Evolutionary conservation across 306 rosid genomes (phyloP), one percentile per base, ranked within the genome.

Genomic region (Ceratonia siliqua): DNA sequence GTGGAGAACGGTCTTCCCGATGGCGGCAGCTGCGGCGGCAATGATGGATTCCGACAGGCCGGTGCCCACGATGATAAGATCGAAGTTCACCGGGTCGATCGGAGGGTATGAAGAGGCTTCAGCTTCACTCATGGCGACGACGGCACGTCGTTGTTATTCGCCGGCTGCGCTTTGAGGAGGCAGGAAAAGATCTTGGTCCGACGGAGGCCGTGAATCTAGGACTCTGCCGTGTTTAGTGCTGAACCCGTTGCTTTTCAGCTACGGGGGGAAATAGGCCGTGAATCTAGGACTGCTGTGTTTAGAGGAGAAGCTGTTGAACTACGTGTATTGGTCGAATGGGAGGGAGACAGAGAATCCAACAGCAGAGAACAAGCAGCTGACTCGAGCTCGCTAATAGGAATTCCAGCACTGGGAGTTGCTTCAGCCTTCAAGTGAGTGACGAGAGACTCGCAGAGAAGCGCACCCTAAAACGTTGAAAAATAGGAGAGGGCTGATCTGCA

Each of bases 11-110:
- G 90, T 88, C 76, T 88, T 94, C 1, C 94, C 92, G 9, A 58
- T 71, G n/a, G 87, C 81, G 6, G 96, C 79, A 38, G 96, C 88
- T 15, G 97, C 91, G 0, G 97, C 94, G 27, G 98, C 88, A 5
- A 89, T 74, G 27, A 91, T 30, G 28, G 97, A 89, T 83, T 84
- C 85, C 2, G 88, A 41, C 0, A 91, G 72, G 55, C 94, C 94
- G 1, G 96, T 94, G 76, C 97, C 98, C 53, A 94, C 68, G 72
- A 89, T 83, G 30, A 94, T 85, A 25, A 94, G 89, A 66, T 94
- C 92, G 38, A 91, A 89, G 66, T 76, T 78, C 49, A 74, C 76
- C 41, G 96, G 98, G n/a, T 94, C 94, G 3, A 94, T 91, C 0
- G 82, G 92, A 80, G 90, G 90, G 68, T 91, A 79, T 0, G 82